phyloP scores from a whole-genome alignment of 495 filamentous ascomycete genomes.

The Podospora sp. region DNA sequence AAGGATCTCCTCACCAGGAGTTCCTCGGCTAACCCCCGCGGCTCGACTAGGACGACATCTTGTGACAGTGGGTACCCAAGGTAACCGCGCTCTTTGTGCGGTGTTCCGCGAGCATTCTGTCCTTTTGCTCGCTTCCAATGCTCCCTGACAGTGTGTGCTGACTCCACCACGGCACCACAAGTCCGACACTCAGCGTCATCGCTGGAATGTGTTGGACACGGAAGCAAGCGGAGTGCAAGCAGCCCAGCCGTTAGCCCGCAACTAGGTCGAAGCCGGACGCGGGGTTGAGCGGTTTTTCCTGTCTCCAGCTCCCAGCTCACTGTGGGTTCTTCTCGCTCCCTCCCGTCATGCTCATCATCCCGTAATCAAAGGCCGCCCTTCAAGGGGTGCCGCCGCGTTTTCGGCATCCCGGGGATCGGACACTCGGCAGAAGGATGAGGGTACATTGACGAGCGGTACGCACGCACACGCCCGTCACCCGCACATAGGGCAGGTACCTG shows the following conservation, averaged over 20 bases:
- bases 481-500: background rate
- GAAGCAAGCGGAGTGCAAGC: background rate
- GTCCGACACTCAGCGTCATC: background rate
- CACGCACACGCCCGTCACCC: background rate
- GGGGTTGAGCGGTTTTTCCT: slow-evolving; percentile 17
- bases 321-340: background rate
- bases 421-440: slow-evolving; percentile 11
- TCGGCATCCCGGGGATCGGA: background rate
- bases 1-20: background rate
- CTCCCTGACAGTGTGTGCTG: background rate
- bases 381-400: background rate
- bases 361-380: background rate
- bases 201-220: background rate
- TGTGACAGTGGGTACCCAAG: background rate
- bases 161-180: background rate
- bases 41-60: background rate
- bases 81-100: background rate
- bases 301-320: background rate
- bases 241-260: background rate
- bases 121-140: background rate
- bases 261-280: background rate
- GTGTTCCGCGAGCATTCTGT: background rate
- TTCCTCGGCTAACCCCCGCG: background rate
- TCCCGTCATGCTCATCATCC: background rate
- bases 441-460: slow-evolving; percentile 3